These are phyloP conservation scores for Hanseniaspora hatyaiensis DNA, from an alignment of 805 yeast genomes.

Conservation along the genomic window DNA sequence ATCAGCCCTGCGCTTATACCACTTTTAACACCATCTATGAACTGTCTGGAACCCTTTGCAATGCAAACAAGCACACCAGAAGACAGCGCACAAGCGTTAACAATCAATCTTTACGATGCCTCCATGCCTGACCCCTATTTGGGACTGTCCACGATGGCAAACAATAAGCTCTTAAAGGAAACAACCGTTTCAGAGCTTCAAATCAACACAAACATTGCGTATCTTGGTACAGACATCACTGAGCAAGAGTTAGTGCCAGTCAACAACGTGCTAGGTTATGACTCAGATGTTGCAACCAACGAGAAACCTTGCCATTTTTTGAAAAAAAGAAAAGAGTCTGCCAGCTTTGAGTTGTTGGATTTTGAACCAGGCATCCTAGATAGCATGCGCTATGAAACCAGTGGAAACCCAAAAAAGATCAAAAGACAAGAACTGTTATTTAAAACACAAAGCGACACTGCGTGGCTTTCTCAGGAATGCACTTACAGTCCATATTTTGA, in stretches of 20 bases:
- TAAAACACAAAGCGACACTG: not conserved
- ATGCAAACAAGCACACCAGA: no score
- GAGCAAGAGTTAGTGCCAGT: no score
- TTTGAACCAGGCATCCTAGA: no score
- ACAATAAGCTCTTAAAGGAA: not conserved
- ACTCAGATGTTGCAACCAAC: not conserved
- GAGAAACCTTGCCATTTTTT: not conserved
- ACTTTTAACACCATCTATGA: no score
- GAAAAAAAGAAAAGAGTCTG: not conserved
- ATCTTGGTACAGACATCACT: not conserved
- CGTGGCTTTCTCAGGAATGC: not conserved
- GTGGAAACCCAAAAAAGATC: no score
- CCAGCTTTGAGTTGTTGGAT: no score
- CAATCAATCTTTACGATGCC: not conserved
- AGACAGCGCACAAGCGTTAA: constrained; percentile 2
- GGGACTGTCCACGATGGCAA: not conserved
- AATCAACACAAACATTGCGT: not conserved
- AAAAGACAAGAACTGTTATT: no score
- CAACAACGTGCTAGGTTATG: no score
- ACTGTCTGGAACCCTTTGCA: no score
- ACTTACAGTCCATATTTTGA: not conserved
- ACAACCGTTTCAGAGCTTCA: not conserved
- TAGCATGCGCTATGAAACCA: no score
- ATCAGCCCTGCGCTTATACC: no score
- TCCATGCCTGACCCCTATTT: not conserved